Percentiles rank a stretch among this genome's conserved stretches.
phyloP scores from a whole-genome alignment of 2,329 filamentous ascomycete species.

The Fusarium chaquense region DNA sequence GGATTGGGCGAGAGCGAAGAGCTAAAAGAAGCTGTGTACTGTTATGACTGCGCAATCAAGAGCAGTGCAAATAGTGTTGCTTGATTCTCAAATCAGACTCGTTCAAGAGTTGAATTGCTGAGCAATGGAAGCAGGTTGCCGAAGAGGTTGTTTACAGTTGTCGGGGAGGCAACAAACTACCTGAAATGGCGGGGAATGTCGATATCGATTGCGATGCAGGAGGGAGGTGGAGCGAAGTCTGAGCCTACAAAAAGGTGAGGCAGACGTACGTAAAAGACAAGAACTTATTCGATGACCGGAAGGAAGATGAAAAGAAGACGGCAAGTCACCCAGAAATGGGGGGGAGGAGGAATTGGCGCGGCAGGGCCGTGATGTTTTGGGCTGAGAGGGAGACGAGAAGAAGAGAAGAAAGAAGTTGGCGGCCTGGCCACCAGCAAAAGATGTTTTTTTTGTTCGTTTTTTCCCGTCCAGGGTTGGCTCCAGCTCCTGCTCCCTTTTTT shows the following conservation, averaged over 20 bases:
- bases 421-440: conserved; percentile 37
- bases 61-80: conserved; percentile 33
- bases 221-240: conserved; percentile 27
- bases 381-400: conserved; percentile 46
- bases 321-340: conserved; percentile 55
- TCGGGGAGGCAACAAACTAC: conserved; percentile 41
- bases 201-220: conserved; percentile 41
- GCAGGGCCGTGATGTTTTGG: conserved; percentile 57
- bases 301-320: conserved; percentile 53
- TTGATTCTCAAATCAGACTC: conserved; percentile 20
- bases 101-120: conserved; percentile 14
- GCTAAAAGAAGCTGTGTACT: conserved; percentile 17
- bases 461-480: conserved; percentile 19
- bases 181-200: conserved; percentile 30
- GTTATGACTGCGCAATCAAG: conserved; percentile 37
- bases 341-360: conserved; percentile 56
- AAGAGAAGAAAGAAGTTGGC: conserved; percentile 39
- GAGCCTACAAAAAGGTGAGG: conserved; percentile 42
- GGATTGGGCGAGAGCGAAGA: conserved; percentile 36
- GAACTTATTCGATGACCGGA: conserved; percentile 52
- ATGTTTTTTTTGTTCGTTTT: conserved; percentile 46
- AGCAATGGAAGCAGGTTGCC: conserved; percentile 21
- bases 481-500: conserved; percentile 25
- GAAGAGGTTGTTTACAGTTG: conserved; percentile 21
- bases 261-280: conserved; percentile 44